phyloP scores from a whole-genome alignment of 208 protist genomes.

The Leishmania tarentolae region DNA sequence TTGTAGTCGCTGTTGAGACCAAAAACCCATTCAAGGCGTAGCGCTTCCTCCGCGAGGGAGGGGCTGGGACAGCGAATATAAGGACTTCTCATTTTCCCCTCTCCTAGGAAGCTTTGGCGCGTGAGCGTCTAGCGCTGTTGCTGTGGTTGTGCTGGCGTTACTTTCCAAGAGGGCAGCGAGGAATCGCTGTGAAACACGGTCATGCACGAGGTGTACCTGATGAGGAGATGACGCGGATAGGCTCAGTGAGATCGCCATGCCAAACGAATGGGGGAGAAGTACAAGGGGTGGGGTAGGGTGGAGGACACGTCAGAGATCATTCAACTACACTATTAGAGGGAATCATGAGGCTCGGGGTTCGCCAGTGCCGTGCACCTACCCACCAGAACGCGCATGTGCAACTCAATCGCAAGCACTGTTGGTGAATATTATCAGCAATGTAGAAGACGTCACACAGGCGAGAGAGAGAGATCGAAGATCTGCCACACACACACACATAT shows the following conservation, averaged over 20 bases:
- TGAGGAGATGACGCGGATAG: background rate
- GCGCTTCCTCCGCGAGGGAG: constrained; percentile 52
- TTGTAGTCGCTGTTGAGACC: constrained; percentile 92
- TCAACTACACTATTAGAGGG: background rate
- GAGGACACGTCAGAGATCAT: background rate
- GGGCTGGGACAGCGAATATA: constrained; percentile 34
- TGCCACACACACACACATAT: background rate
- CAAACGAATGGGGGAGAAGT: background rate
- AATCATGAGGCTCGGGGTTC: background rate
- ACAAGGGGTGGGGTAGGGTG: background rate
- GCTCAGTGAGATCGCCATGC: background rate
- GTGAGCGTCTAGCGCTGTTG: background rate
- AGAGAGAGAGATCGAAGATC: background rate
- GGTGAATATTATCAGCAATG: background rate
- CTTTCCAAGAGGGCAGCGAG: background rate
- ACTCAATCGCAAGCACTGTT: background rate
- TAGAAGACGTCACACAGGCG: background rate
- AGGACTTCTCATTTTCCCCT: constrained; percentile 14
- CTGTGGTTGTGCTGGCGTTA: background rate
- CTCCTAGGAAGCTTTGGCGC: background rate
- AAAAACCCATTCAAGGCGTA: constrained; percentile 89
- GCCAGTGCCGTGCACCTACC: background rate
- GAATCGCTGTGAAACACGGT: background rate
- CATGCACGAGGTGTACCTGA: background rate
- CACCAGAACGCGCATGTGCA: background rate